Evolutionary conservation across 2,329 filamentous ascomycete genomes (phyloP).

Genomic region (Diaporthe caulivora): DNA sequence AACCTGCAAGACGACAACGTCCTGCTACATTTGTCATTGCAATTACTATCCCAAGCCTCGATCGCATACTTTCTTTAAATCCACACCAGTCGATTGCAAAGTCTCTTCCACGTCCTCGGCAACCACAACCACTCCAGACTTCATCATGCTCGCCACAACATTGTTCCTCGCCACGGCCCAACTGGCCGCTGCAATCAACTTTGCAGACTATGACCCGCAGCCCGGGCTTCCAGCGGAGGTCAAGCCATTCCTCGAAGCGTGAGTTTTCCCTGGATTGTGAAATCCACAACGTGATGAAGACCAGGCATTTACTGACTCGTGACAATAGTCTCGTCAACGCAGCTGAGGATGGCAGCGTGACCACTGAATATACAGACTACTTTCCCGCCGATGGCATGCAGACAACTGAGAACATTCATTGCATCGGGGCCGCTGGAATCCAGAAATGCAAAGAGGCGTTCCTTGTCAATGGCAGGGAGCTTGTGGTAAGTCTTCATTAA

Average conservation of each 20-base stretch:
- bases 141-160: slow-evolving; percentile 2
- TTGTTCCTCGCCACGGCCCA: background rate
- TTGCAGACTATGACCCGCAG: slow-evolving; percentile 34
- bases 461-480: slow-evolving; percentile 32
- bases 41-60: background rate
- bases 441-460: slow-evolving; percentile 38
- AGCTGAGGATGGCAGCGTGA: slow-evolving; percentile 34
- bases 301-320: background rate
- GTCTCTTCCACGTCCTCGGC: background rate
- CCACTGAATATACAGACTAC: slow-evolving; percentile 36
- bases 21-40: background rate
- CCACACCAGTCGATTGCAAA: background rate
- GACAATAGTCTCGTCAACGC: slow-evolving; percentile 31
- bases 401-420: slow-evolving; percentile 34
- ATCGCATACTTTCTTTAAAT: slow-evolving; percentile 12
- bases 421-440: slow-evolving; percentile 31
- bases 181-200: slow-evolving; percentile 15
- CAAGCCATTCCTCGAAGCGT: slow-evolving; percentile 34
- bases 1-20: background rate
- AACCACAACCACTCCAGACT: background rate
- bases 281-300: background rate
- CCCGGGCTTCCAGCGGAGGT: slow-evolving; percentile 29
- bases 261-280: background rate
- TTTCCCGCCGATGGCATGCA: slow-evolving; percentile 36
- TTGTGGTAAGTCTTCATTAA: slow-evolving; percentile 16